phyloP scores from a whole-genome alignment of 345 rosid genomes.

The Hibiscus tridactylites region DNA sequence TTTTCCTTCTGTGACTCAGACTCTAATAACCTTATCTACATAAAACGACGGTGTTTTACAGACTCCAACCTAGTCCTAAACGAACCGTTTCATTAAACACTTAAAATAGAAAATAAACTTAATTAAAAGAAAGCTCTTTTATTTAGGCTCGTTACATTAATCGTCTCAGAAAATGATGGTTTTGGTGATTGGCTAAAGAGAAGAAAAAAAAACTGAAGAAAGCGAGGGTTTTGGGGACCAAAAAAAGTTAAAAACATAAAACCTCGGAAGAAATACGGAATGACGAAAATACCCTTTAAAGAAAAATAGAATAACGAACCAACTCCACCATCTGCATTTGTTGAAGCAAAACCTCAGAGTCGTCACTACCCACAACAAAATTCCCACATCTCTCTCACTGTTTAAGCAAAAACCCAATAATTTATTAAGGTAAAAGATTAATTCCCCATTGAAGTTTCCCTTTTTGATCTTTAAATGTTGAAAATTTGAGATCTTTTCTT shows the following conservation, averaged over 20 bases:
- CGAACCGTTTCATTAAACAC: too few relatives aligned
- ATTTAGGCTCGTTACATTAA: too few relatives aligned
- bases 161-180: not conserved
- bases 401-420: not conserved
- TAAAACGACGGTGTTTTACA: too few relatives aligned
- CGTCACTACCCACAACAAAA: not conserved
- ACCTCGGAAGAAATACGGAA: not conserved
- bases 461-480: not conserved
- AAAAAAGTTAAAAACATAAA: not conserved
- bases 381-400: not conserved
- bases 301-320: not conserved
- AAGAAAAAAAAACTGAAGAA: not conserved
- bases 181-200: not conserved
- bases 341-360: not conserved
- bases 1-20: too few relatives aligned
- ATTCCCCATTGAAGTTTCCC: not conserved
- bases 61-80: too few relatives aligned
- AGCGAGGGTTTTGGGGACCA: not conserved
- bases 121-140: too few relatives aligned
- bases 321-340: not conserved
- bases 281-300: conserved; percentile 2
- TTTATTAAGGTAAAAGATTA: not conserved
- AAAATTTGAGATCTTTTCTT: not conserved
- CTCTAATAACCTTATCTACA: too few relatives aligned
- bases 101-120: too few relatives aligned